phyloP scores from a whole-genome alignment of 768 basidiomycete species.

The Termitomyces sp. region DNA sequence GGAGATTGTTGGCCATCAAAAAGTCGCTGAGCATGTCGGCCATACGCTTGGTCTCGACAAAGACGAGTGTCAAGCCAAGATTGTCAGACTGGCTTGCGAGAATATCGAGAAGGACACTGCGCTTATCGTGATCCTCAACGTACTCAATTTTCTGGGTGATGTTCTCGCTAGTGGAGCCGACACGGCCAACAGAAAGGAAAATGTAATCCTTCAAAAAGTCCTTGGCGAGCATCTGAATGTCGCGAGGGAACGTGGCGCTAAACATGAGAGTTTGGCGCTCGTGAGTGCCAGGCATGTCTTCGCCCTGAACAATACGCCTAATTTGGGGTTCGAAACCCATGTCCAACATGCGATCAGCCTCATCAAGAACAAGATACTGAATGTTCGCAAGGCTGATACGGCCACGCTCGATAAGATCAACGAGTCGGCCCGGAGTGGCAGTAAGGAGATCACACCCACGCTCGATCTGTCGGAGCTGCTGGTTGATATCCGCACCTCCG shows the following conservation, averaged over 20 bases:
- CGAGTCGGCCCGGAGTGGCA: conserved; percentile 96
- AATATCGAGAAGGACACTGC: conserved; percentile 93
- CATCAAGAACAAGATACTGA: conserved; percentile 97
- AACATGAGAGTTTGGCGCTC: conserved; percentile 99
- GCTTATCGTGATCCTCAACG: conserved; percentile 96
- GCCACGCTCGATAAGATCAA: conserved; percentile 97
- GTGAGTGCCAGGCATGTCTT: conserved; percentile 93
- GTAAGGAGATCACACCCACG: conserved; percentile 96
- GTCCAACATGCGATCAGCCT: conserved; percentile 99
- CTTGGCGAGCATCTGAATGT: conserved; percentile 95
- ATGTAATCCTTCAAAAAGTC: conserved; percentile 99
- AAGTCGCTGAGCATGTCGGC: conserved; percentile 98
- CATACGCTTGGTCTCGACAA: conserved; percentile 99
- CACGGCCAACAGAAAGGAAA: conserved; percentile 97
- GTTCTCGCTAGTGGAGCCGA: conserved; percentile 98
- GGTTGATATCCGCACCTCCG: conserved; percentile 97
- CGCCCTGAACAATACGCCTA: conserved; percentile 94
- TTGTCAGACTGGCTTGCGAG: conserved; percentile 73
- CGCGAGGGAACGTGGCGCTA: conserved; percentile 97
- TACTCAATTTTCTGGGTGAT: conserved; percentile 99
- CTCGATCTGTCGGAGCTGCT: conserved; percentile 91
- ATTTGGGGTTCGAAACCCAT: conserved; percentile 99
- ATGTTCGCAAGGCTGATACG: conserved; percentile 95
- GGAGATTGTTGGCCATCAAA: conserved; percentile 76
- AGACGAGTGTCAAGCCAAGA: conserved; percentile 85